Conservation (phyloP, 2,329 filamentous ascomycete species). For the Ceratocystis huliohia region DNA sequence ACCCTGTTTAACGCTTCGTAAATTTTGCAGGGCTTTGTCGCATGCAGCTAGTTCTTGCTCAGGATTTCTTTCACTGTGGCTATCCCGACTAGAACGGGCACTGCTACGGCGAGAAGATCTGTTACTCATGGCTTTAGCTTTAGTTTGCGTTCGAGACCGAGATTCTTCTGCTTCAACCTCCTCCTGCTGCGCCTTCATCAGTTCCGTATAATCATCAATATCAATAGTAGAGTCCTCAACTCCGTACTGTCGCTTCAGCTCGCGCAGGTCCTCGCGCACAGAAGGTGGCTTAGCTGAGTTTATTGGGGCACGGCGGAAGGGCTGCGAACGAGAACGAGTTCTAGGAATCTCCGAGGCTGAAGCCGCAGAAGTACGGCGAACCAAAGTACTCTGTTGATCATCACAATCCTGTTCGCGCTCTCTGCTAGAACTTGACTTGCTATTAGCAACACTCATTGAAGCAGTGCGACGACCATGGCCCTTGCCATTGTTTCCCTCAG, state of each 20-base stretch:
- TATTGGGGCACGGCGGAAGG: slow-evolving; percentile 33
- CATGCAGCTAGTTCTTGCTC: slow-evolving; percentile 16
- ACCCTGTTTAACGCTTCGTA: slow-evolving; percentile 6
- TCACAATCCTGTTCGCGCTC: neutral
- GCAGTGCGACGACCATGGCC: slow-evolving; percentile 14
- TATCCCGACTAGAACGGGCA: neutral
- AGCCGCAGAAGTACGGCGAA: neutral
- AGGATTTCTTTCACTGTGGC: neutral
- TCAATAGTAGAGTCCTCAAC: slow-evolving; percentile 46
- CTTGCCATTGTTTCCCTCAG: slow-evolving; percentile 12
- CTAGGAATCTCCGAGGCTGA: slow-evolving; percentile 1
- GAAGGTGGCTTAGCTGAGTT: slow-evolving; percentile 44
- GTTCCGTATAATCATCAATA: slow-evolving; percentile 41
- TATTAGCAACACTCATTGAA: slow-evolving; percentile 13
- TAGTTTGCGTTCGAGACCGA: neutral
- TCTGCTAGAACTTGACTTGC: neutral
- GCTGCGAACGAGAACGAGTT: slow-evolving; percentile 12
- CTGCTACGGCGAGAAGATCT: slow-evolving; percentile 10
- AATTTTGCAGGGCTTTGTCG: slow-evolving; percentile 13
- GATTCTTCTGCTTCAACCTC: neutral
- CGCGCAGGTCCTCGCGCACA: slow-evolving; percentile 43
- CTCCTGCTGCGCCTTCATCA: slow-evolving; percentile 28
- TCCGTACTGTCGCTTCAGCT: slow-evolving; percentile 40
- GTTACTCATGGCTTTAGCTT: neutral
- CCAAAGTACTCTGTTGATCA: neutral